Base-by-base conservation (phyloP, 139 green algal species). In the Tetradesmus obliquus region DNA sequence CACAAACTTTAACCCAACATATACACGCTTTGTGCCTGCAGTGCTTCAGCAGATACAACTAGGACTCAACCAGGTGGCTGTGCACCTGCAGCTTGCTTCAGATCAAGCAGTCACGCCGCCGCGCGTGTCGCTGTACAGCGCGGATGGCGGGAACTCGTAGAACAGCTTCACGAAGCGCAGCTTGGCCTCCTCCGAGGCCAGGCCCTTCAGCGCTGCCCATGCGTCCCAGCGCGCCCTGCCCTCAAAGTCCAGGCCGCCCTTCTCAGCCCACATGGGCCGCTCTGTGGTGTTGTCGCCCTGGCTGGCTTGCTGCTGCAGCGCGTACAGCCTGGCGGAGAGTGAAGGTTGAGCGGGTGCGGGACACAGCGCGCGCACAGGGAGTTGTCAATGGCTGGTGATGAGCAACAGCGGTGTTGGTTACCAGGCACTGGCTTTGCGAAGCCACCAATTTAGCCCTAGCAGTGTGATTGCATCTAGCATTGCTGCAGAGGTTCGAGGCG, bases 171-270 rank as follows among this genome's bases (percentile, higher is more conserved):
- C 96, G 88, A 98, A 99, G 55, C 93, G 90, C 88, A 98, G 90
- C 91, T 90, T 92, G 60, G 97, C 96, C 79, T 96, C 95, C 13
- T 96, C 94, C 0, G 81, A 1, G n/a, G 92, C 57, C 58, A 96
- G 90, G 71, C 97, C 97, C 93, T 98, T 98, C 79, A 97, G 24
- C 1, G 94, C 95, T 10, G 95, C 92, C 96, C 97, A 99, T 4
- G 96, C 96, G 72, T 99, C 97, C 97, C 97, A 99, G 2, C 93
- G 93, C 10, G 95, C 94, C 12, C 97, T 90, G 1, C 97, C 98
- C 74, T 99, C 97, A 94, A 99, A 99, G 93, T 99, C 98, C n/a
- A 99, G 89, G 0, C 97, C 97, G 5, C 98, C 98, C 82, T 97
- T 97, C 88, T 99, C 97, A 4, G 98, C 97, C 98, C 98, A 99